These are phyloP conservation scores for Penicillium sclerotiorum DNA, from an alignment of 2,329 filamentous ascomycete genomes.

Conservation along the genomic window DNA sequence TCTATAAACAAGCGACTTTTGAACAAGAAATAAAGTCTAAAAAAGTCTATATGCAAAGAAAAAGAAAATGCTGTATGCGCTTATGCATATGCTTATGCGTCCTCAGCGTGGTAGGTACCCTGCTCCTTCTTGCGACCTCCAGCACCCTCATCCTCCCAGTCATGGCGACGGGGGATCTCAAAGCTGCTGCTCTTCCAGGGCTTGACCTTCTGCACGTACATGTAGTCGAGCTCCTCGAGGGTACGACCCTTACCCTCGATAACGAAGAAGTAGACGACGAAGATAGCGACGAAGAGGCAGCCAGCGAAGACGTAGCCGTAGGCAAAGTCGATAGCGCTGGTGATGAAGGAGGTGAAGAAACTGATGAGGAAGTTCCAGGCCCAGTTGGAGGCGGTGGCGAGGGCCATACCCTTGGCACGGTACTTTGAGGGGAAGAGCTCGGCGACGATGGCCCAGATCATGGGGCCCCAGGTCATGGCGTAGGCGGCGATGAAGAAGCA, in stretches of 20 bases:
- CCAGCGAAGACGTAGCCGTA: constrained; percentile 78
- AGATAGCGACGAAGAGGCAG: constrained; percentile 65
- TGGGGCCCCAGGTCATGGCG: constrained; percentile 69
- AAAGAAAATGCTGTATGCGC: neutral
- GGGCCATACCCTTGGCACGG: constrained; percentile 74
- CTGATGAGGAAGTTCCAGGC: constrained; percentile 70
- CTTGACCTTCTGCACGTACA: constrained; percentile 66
- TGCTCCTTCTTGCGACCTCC: constrained; percentile 29
- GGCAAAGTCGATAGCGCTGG: constrained; percentile 67
- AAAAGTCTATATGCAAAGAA: neutral
- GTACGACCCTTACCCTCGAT: constrained; percentile 70
- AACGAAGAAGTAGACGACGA: constrained; percentile 73
- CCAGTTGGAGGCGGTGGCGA: constrained; percentile 82
- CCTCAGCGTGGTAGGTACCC: constrained; percentile 30
- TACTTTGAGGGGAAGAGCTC: constrained; percentile 48
- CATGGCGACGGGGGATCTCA: constrained; percentile 29
- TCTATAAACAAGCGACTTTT: constrained; percentile 1
- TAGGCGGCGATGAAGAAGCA: constrained; percentile 73
- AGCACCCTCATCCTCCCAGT: constrained; percentile 22
- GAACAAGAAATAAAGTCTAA: neutral
- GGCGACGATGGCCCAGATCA: constrained; percentile 52
- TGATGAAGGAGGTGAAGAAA: constrained; percentile 81
- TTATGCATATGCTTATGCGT: constrained; percentile 25
- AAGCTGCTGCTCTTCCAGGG: constrained; percentile 62
- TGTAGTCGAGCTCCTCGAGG: constrained; percentile 74